Evolutionary conservation across 1,284 basidiomycete species (phyloP), one percentile per base, ranked within the genome.

Genomic region (Pyrrhoderma lamaoense): DNA sequence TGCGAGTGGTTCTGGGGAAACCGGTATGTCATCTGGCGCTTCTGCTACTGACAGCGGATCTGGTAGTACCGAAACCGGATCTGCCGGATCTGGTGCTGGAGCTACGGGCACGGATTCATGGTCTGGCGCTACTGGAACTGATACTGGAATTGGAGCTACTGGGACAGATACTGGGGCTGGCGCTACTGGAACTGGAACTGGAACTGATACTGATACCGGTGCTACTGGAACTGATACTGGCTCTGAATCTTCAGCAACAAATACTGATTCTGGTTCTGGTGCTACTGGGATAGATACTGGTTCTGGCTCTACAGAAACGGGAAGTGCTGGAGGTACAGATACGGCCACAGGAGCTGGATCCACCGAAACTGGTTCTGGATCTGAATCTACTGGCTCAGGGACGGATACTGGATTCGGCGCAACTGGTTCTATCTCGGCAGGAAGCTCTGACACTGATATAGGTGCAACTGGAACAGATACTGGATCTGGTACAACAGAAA

Each of bases 401-500:
- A 36, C 16, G 16, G 9, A 23, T 21, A 45, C 13, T 18, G 42
- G 36, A 13, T 21, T 39, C 16, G 49, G 42, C 13, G 8, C 42
- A 13, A n/a, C 19, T 45, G 49, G 49, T 8, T 36, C 42, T 45
- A 45, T 16, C 27, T 21, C 22, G 11, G 21, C 44, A 11, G 14
- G 11, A 18, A 27, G 44, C 19, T 13, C 34, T 16, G 11, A 37
- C 9, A 37, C 35, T 35, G 45, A 22, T 2, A 25, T 31, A 27
- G 49, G 49, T 36, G 43, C 27, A 9, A n/a, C 43, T 14, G 49
- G 31, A 11, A 45, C 49, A 8, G 43, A 44, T 35, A 16, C 13
- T 43, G 49, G 21, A 8, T 34, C 23, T 37, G 49, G 25, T 4
- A 13, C 42, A 18, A n/a, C 42, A 14, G 23, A 23, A 13, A 44